Base-by-base conservation (phyloP, 768 basidiomycete species). In the Neoboletus magnificus region DNA sequence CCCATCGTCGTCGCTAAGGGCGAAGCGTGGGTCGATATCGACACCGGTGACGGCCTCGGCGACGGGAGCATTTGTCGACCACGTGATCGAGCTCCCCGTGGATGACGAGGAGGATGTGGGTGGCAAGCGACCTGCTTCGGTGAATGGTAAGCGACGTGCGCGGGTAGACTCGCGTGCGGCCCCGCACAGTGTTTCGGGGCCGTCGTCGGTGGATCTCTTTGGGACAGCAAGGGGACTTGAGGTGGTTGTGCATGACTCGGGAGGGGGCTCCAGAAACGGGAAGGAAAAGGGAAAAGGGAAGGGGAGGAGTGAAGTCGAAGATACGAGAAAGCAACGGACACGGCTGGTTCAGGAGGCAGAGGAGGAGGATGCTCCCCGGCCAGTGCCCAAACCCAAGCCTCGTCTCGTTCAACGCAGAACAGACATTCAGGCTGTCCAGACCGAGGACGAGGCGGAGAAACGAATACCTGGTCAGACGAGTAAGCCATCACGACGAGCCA, bases 51-150 rank as follows among this genome's bases (percentile, higher is more conserved):
- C 49, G 15, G 43, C 20, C 3, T 54, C 57, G 3, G 53, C 55
- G 12, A 59, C 16, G 16, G 64, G 61, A 0, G 42, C 42, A 6
- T 68, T 61, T 32, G 35, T 66, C 8, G 64, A 69, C 27, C 56
- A 60, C 9, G 59, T 70, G 18, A 60, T 70, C 13, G 59, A 66
- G 20, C 51, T 69, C 29, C 66, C 62, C 0, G 11, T 48, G 9
- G 68, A 62, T 16, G 56, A 64, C 9, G 62, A 57, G 15, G 50
- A 58, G 15, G 48, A 55, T 8, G 7, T 15, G 32, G 36, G 20
- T 18, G 20, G 13, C 11, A 25, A 48, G 29, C 53, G 25, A n/a
- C 30, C 29, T n/a, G 29, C 40, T 18, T 36, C 32, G 1, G 18
- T 15, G 7, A 32, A 45, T 18, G 58, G 41, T 5, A 64, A 50